These are phyloP conservation scores for Leccinum ponderosum DNA, from an alignment of 1,284 basidiomycete species.

Conservation along the genomic window DNA sequence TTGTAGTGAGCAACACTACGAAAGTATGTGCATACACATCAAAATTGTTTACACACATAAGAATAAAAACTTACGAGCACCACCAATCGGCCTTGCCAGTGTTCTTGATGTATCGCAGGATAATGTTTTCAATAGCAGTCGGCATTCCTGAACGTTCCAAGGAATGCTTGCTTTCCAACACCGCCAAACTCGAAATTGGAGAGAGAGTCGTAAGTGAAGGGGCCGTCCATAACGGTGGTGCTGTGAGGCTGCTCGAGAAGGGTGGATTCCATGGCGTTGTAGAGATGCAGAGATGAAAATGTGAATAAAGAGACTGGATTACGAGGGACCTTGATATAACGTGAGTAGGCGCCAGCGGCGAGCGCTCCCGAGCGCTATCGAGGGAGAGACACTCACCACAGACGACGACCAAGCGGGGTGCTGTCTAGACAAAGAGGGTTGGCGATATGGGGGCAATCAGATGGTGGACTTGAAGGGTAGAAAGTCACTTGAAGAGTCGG, in stretches of 20 bases:
- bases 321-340: constrained; percentile 27
- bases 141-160: constrained; percentile 98
- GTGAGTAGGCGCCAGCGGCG: constrained; percentile 3
- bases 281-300: constrained; percentile 31
- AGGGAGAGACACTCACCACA: constrained; percentile 60
- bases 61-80: constrained; percentile 72
- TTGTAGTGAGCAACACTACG: constrained; percentile 86
- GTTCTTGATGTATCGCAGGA: constrained; percentile 99
- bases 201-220: constrained; percentile 62
- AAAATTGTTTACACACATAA: background rate
- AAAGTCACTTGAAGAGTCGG: no score
- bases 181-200: constrained; percentile 83
- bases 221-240: constrained; percentile 54
- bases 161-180: constrained; percentile 99
- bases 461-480: no score
- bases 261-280: constrained; percentile 44
- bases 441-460: no score
- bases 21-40: background rate
- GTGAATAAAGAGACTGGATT: constrained; percentile 40
- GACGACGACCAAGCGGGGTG: constrained; percentile 72
- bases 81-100: constrained; percentile 99
- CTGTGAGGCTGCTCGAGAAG: constrained; percentile 50
- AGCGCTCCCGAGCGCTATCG: constrained; percentile 9
- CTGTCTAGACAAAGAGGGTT: no score
- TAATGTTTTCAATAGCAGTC: constrained; percentile 98